Conservation (phyloP, 2,329 filamentous ascomycete species). For the Conoideocrella luteorostrata region DNA sequence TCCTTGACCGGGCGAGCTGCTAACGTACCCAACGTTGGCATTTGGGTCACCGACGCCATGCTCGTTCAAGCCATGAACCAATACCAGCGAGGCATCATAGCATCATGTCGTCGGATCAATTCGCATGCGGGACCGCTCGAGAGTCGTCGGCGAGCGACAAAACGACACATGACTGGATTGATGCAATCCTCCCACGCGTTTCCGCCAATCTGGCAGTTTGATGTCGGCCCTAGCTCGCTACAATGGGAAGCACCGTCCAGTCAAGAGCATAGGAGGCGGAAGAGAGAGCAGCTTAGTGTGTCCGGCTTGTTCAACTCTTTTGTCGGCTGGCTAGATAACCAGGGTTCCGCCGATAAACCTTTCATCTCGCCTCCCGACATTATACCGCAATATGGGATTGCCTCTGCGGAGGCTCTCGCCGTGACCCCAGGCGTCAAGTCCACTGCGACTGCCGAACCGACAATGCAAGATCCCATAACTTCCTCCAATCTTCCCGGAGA, state of each 20-base stretch:
- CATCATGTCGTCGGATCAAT: slow-evolving; percentile 25
- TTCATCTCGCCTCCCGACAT: slow-evolving; percentile 11
- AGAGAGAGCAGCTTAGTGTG: slow-evolving; percentile 14
- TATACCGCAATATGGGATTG: background rate
- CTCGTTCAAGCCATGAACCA: slow-evolving; percentile 26
- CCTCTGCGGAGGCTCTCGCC: slow-evolving; percentile 8
- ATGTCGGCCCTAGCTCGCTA: slow-evolving; percentile 40
- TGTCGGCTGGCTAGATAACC: slow-evolving; percentile 22
- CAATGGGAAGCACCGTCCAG: slow-evolving; percentile 44
- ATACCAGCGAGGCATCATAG: slow-evolving; percentile 17
- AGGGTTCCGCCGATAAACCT: slow-evolving; percentile 13
- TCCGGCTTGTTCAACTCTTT: slow-evolving; percentile 19
- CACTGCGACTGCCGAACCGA: background rate
- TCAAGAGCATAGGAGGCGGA: slow-evolving; percentile 19
- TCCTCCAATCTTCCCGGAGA: slow-evolving; percentile 9
- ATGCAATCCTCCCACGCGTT: slow-evolving; percentile 31
- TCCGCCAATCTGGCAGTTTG: slow-evolving; percentile 40
- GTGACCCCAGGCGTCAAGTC: background rate
- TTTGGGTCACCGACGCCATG: slow-evolving; percentile 27
- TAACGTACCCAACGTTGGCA: slow-evolving; percentile 15
- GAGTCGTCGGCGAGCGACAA: slow-evolving; percentile 45
- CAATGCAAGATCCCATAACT: background rate
- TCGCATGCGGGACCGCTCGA: slow-evolving; percentile 50
- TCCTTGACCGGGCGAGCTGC: slow-evolving; percentile 14
- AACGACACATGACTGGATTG: slow-evolving; percentile 47